phyloP scores from a whole-genome alignment of 2,329 filamentous ascomycete species.

The Aspergillus sclerotialis region DNA sequence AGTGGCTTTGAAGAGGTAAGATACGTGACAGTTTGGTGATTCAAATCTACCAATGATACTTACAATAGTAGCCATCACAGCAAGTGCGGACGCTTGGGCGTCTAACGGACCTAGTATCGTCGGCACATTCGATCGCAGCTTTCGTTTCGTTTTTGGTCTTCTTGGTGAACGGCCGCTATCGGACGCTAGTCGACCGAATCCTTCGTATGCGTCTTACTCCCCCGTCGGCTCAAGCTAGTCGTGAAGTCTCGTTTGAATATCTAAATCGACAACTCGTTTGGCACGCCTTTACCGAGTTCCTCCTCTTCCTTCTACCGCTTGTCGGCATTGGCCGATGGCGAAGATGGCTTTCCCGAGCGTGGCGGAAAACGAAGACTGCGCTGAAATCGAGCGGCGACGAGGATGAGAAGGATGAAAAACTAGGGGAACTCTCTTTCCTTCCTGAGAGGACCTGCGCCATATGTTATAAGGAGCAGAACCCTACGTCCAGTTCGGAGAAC shows the following conservation, averaged over 20 bases:
- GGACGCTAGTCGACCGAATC: constrained; percentile 80
- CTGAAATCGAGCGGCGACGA: constrained; percentile 45
- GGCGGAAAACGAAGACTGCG: constrained; percentile 69
- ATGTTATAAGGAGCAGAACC: constrained; percentile 90
- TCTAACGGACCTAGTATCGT: constrained; percentile 62
- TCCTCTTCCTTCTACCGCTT: constrained; percentile 95
- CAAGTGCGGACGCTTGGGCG: constrained; percentile 55
- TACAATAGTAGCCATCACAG: constrained; percentile 34
- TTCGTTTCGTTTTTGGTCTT: constrained; percentile 86
- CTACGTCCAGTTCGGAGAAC: constrained; percentile 60
- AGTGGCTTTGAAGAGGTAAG: constrained; percentile 61
- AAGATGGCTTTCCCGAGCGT: constrained; percentile 78
- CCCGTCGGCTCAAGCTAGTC: constrained; percentile 73
- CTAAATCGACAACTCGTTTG: constrained; percentile 95
- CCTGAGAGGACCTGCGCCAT: constrained; percentile 94
- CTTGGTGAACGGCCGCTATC: constrained; percentile 80
- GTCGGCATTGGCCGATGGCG: constrained; percentile 91
- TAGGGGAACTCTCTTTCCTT: constrained; percentile 74
- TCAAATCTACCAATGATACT: constrained; percentile 8
- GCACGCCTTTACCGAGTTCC: constrained; percentile 98
- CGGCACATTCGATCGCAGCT: constrained; percentile 71
- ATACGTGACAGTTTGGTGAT: background rate
- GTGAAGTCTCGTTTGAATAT: constrained; percentile 96
- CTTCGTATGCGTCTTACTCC: constrained; percentile 79
- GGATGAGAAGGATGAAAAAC: constrained; percentile 43